Evolutionary conservation across 345 rosid genomes (phyloP).

Genomic region (Turritis glabra): DNA sequence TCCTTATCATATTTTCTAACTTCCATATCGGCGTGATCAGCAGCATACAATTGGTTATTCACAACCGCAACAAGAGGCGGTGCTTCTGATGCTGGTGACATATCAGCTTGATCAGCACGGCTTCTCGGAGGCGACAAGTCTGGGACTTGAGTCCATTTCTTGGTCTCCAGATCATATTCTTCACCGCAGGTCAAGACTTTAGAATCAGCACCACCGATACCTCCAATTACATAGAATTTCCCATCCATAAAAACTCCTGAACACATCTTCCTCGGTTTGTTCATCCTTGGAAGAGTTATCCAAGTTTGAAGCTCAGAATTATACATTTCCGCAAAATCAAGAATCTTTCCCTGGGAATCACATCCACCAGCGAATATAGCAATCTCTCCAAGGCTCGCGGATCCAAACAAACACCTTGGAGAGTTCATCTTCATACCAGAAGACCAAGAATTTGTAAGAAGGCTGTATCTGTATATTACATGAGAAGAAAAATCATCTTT

Average conservation of each 20-base stretch:
- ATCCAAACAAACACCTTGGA: slow-evolving; percentile 92
- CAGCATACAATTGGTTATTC: slow-evolving; percentile 75
- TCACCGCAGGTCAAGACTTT: slow-evolving; percentile 75
- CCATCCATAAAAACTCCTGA: slow-evolving; percentile 91
- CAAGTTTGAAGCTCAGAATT: slow-evolving; percentile 80
- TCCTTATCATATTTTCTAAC: slow-evolving; percentile 74
- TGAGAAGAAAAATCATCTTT: slow-evolving; percentile 62
- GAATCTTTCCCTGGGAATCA: slow-evolving; percentile 59
- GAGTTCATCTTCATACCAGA: slow-evolving; percentile 73
- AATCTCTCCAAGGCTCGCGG: slow-evolving; percentile 85
- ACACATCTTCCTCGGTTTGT: slow-evolving; percentile 86
- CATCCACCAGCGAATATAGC: slow-evolving; percentile 92
- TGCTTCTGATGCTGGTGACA: slow-evolving; percentile 72
- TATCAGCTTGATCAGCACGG: slow-evolving; percentile 49
- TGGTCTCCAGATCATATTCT: slow-evolving; percentile 71
- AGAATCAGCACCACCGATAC: slow-evolving; percentile 58
- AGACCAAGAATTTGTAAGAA: slow-evolving; percentile 81
- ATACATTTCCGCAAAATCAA: slow-evolving; percentile 79
- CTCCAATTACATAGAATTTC: slow-evolving; percentile 89
- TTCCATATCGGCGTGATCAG: slow-evolving; percentile 82
- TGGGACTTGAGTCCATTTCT: slow-evolving; percentile 74
- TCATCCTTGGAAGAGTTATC: slow-evolving; percentile 72
- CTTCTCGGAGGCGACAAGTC: slow-evolving; percentile 73
- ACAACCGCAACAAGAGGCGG: slow-evolving; percentile 94
- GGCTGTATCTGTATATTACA: slow-evolving; percentile 83